Percentiles rank a stretch among this genome's conserved stretches.
These are phyloP conservation scores for Microdochium paspali DNA, from an alignment of 2,329 filamentous ascomycete species.

Conservation along the genomic window DNA sequence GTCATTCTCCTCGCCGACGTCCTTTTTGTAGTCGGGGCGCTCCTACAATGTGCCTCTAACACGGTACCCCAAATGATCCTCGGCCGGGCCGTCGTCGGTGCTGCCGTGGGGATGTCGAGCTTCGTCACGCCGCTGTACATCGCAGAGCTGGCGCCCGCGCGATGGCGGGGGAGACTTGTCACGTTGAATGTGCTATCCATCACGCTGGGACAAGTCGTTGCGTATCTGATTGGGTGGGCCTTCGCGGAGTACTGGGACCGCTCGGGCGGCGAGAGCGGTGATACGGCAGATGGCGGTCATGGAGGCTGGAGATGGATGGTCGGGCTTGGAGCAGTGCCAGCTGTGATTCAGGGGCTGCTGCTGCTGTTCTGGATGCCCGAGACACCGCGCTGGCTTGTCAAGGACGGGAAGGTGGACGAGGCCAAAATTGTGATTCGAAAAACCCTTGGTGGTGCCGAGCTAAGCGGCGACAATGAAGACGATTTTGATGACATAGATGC, in stretches of 20 bases:
- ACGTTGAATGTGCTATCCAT: constrained; percentile 77
- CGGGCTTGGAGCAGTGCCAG: constrained; percentile 71
- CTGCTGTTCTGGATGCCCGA: constrained; percentile 72
- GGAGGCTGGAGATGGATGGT: constrained; percentile 89
- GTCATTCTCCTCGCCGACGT: constrained; percentile 55
- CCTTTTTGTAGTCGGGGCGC: constrained; percentile 60
- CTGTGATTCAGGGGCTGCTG: constrained; percentile 52
- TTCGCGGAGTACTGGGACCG: constrained; percentile 47
- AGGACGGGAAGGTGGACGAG: constrained; percentile 48
- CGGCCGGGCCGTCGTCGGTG: constrained; percentile 60
- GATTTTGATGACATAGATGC: too few species aligned
- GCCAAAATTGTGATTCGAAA: constrained; percentile 57
- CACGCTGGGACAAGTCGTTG: constrained; percentile 79
- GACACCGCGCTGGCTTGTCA: constrained; percentile 80
- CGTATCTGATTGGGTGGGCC: constrained; percentile 75
- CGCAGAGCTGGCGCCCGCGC: constrained; percentile 71
- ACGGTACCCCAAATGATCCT: constrained; percentile 56
- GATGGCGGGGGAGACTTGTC: constrained; percentile 68
- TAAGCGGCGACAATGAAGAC: constrained; percentile 22
- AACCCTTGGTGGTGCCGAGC: constrained; percentile 34
- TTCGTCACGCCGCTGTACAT: constrained; percentile 86
- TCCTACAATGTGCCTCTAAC: constrained; percentile 50
- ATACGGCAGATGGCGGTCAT: neutral
- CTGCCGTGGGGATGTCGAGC: constrained; percentile 66
- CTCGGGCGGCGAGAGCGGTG: constrained; percentile 17